These are phyloP conservation scores for Rhodotorula sp. DNA, from an alignment of 1,284 basidiomycete genomes.

Conservation along the genomic window DNA sequence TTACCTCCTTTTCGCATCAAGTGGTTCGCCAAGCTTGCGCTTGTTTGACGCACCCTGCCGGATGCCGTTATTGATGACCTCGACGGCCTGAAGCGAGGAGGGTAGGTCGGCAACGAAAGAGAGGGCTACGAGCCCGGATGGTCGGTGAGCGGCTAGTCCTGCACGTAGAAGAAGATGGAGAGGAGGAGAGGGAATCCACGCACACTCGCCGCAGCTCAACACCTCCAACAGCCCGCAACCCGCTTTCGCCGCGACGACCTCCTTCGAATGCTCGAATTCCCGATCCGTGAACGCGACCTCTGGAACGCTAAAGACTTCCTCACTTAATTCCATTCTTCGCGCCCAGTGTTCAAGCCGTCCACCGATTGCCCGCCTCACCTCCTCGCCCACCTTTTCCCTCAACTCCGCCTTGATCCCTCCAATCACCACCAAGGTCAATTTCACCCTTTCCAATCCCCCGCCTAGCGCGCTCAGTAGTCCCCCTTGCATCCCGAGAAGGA, in stretches of 20 bases:
- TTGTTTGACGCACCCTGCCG: constrained; percentile 71
- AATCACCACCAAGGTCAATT: constrained; percentile 64
- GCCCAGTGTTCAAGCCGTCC: constrained; percentile 40
- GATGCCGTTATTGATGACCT: constrained; percentile 72
- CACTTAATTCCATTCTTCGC: neutral
- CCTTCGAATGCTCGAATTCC: constrained; percentile 62
- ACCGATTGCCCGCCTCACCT: constrained; percentile 57
- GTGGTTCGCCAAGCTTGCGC: constrained; percentile 53
- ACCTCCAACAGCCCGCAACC: constrained; percentile 30
- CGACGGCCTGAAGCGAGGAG: constrained; percentile 57
- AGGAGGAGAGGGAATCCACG: neutral
- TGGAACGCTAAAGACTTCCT: constrained; percentile 47
- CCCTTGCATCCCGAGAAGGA: constrained; percentile 78
- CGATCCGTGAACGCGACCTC: constrained; percentile 59
- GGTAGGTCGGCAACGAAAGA: constrained; percentile 49
- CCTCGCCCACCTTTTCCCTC: constrained; percentile 46
- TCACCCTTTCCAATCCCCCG: constrained; percentile 56
- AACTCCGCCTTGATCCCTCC: constrained; percentile 53
- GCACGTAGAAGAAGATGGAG: neutral
- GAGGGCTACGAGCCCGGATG: constrained; percentile 15
- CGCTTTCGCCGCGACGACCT: neutral
- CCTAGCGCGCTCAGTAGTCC: constrained; percentile 64
- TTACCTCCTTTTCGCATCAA: constrained; percentile 63
- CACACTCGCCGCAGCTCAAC: constrained; percentile 40
- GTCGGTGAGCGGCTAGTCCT: too few relatives aligned